Evolutionary conservation across 257 asterid species (phyloP), one percentile per base, ranked within the genome.

Genomic region (Ocimum tenuiflorum): DNA sequence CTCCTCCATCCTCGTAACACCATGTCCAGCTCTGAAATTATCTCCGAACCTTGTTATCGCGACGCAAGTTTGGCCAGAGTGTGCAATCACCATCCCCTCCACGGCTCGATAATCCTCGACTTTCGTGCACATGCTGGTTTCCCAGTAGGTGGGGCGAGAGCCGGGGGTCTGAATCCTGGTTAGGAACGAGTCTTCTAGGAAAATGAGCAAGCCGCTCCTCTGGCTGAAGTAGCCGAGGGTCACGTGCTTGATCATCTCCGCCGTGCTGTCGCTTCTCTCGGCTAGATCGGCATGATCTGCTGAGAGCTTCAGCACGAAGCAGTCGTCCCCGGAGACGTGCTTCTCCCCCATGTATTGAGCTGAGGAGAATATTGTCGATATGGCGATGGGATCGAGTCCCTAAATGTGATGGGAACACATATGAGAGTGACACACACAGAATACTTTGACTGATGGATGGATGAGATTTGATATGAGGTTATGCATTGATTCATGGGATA

Each of bases 321-420:
- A 85, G 72, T 89, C 97, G 6, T 78, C 71, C 8, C 80, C 84
- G 2, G 74, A 78, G 2, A 73, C 45, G 47, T 76, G 79, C 78
- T 85, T 87, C 65, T 89, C 97, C 11, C 97, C 97, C 85, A 83
- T 75, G 84, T 87, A 82, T 63, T 87, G 83, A 7, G 97, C 87
- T 57, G 80, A 69, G 55, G 91, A 85, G 81, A 87, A 89, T 4
- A 78, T 80, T 0, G 71, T 74, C 27, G 95, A 83, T 77, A 89
- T 78, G 36, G 88, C 89, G 13, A 79, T 53, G 1, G 94, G 97
- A 53, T 89, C 95, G 4, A 87, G 78, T 38, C 97, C 95, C 95
- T 87, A 81, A 27, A 27, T 27, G 31, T 27, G n/a, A n/a, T n/a
- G n/a, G n/a, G n/a, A n/a, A n/a, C n/a, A n/a, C n/a, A n/a, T n/a